Conservation (phyloP, 2,329 filamentous ascomycete genomes). For the Monosporascus sp. region DNA sequence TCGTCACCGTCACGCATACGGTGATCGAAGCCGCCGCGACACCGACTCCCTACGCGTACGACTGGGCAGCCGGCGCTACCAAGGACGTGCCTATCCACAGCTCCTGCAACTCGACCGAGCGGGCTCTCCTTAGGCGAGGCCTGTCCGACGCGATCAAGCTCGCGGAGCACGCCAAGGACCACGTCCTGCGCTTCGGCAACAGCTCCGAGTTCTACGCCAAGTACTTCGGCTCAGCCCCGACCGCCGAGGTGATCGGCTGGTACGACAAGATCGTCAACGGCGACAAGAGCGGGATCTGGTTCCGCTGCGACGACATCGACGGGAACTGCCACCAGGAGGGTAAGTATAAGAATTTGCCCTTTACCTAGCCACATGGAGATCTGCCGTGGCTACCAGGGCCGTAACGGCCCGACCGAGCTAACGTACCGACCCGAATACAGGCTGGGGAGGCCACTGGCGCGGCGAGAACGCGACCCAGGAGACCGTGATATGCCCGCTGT, state of each 20-base stretch:
- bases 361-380: too few species aligned
- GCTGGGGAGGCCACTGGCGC: slow-evolving; percentile 65
- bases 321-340: slow-evolving; percentile 53
- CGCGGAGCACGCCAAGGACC: slow-evolving; percentile 57
- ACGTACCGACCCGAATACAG: slow-evolving; percentile 28
- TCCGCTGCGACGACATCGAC: slow-evolving; percentile 66
- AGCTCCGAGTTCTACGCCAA: slow-evolving; percentile 56
- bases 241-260: slow-evolving; percentile 56
- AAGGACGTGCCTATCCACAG: slow-evolving; percentile 48
- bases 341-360: slow-evolving; percentile 15
- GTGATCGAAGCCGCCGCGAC: slow-evolving; percentile 1
- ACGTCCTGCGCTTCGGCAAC: slow-evolving; percentile 54
- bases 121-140: slow-evolving; percentile 48
- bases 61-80: slow-evolving; percentile 15
- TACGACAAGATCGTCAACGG: slow-evolving; percentile 55
- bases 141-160: slow-evolving; percentile 55
- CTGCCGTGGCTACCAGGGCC: too few species aligned
- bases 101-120: slow-evolving; percentile 62
- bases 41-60: slow-evolving; percentile 2
- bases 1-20: slow-evolving; percentile 10
- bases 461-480: slow-evolving; percentile 59
- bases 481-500: slow-evolving; percentile 65
- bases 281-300: slow-evolving; percentile 52
- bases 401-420: too few species aligned
- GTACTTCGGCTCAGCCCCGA: slow-evolving; percentile 60